Percentiles rank a stretch among this genome's conserved stretches.
Conservation (phyloP, 106 monocot species). For the Allium cepa region DNA sequence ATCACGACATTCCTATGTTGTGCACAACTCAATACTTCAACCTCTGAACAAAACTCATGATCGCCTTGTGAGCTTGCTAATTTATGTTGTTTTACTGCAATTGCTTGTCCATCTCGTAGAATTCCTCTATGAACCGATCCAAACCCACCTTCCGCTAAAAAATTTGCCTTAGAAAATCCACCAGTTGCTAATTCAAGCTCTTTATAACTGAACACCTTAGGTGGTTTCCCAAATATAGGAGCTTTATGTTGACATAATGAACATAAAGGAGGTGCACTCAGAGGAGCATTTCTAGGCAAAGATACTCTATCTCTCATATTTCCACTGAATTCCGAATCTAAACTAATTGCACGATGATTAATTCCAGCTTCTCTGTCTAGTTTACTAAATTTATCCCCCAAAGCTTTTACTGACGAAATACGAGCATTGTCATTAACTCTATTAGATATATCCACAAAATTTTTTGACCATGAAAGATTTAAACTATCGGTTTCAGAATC, state of each 20-base stretch:
- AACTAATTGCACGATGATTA: conserved; percentile 13
- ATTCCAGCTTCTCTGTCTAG: conserved; percentile 25
- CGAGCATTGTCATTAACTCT: conserved; percentile 17
- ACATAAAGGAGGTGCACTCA: conserved; percentile 78
- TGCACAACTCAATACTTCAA: conserved; percentile 87
- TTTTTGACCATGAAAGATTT: conserved; percentile 21
- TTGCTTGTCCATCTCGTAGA: conserved; percentile 66
- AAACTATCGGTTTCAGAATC: conserved; percentile 37
- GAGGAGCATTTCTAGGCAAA: conserved; percentile 34
- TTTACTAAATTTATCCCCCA: conserved; percentile 41
- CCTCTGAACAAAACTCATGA: conserved; percentile 83
- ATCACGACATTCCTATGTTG: conserved; percentile 92
- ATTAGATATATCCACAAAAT: conserved; percentile 21
- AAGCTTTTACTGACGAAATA: conserved; percentile 25
- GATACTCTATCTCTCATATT: conserved; percentile 57
- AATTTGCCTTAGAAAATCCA: conserved; percentile 76
- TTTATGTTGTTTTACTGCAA: conserved; percentile 93
- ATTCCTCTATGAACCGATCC: conserved; percentile 86
- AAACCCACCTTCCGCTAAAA: conserved; percentile 91
- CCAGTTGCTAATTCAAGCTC: conserved; percentile 73
- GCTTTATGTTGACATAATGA: conserved; percentile 85
- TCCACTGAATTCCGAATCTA: conserved; percentile 33
- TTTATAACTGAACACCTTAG: conserved; percentile 63
- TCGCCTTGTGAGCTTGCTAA: conserved; percentile 84
- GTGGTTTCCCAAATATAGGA: conserved; percentile 79